Evolutionary conservation across 768 basidiomycete genomes (phyloP).

Genomic region (Pleurotus djamor): DNA sequence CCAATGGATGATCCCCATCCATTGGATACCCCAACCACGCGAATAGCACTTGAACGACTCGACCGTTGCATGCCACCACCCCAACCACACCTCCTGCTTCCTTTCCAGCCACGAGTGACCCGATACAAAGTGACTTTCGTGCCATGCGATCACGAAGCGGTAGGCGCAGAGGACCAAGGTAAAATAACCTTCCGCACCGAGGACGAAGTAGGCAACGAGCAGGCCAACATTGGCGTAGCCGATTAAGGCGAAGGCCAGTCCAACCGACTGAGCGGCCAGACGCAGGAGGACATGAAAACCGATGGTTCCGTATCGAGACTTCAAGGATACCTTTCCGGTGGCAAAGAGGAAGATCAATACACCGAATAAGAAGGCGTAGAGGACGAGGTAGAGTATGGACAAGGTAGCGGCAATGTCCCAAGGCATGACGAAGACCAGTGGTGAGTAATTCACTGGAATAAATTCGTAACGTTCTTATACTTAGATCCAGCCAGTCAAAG

Average conservation of each 20-base stretch:
- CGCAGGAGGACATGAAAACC: slow-evolving; percentile 31
- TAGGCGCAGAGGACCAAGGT: slow-evolving; percentile 30
- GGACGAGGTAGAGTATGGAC: slow-evolving; percentile 30
- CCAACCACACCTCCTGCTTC: slow-evolving; percentile 14
- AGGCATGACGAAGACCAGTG: neutral
- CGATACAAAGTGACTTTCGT: slow-evolving; percentile 26
- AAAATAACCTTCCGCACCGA: slow-evolving; percentile 30
- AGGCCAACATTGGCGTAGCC: slow-evolving; percentile 20
- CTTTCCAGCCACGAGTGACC: slow-evolving; percentile 33
- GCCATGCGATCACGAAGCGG: slow-evolving; percentile 34
- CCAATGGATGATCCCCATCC: slow-evolving; percentile 28
- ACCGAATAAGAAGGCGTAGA: slow-evolving; percentile 26
- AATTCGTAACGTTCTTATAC: no score
- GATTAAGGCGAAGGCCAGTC: slow-evolving; percentile 31
- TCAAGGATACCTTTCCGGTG: slow-evolving; percentile 22
- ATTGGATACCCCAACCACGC: slow-evolving; percentile 14
- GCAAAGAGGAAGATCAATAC: slow-evolving; percentile 24
- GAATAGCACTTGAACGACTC: slow-evolving; percentile 21
- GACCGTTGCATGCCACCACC: slow-evolving; percentile 14
- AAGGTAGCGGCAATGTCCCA: slow-evolving; percentile 14
- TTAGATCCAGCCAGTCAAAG: no score
- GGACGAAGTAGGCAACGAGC: slow-evolving; percentile 28
- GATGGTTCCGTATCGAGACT: slow-evolving; percentile 27
- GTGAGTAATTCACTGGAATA: no score
- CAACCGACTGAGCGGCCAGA: slow-evolving; percentile 31